Conservation (phyloP, 805 yeast genomes). For the Phaffomyces thermotolerans region DNA sequence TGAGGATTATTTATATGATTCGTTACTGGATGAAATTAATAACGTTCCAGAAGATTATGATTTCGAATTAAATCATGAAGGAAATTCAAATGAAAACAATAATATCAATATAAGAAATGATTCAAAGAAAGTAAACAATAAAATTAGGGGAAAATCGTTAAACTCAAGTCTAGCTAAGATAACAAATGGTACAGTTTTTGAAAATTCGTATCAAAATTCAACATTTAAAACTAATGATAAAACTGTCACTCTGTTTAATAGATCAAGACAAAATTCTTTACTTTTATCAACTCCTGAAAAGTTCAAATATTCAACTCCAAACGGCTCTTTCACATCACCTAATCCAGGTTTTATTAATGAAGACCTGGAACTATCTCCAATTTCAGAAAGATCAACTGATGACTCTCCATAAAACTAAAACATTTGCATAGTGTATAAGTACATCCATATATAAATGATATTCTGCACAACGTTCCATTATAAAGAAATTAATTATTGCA, state of each 20-base stretch:
- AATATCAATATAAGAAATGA: neutral
- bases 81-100: neutral
- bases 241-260: conserved; percentile 33
- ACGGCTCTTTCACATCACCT: conserved; percentile 18
- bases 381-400: conserved; percentile 22
- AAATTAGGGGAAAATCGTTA: conserved; percentile 12
- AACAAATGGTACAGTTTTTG: conserved; percentile 20
- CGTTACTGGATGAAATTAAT: conserved; percentile 44
- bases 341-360: conserved; percentile 16
- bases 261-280: conserved; percentile 7
- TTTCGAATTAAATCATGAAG: conserved; percentile 9
- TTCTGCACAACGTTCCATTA: no score
- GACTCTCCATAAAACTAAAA: conserved; percentile 12
- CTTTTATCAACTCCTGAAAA: conserved; percentile 1
- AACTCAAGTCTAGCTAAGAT: conserved; percentile 11
- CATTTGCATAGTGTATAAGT: neutral
- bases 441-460: neutral
- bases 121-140: neutral
- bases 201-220: conserved; percentile 25
- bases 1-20: conserved; percentile 27
- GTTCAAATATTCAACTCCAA: conserved; percentile 17
- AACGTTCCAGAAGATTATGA: conserved; percentile 39
- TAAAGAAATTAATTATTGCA: no score
- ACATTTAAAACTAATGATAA: conserved; percentile 30
- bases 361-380: conserved; percentile 21